A percentile compares a stretch with the other conserved stretches of the same genome.
phyloP scores from a whole-genome alignment of 495 filamentous ascomycete genomes.

The Neurospora sp. region DNA sequence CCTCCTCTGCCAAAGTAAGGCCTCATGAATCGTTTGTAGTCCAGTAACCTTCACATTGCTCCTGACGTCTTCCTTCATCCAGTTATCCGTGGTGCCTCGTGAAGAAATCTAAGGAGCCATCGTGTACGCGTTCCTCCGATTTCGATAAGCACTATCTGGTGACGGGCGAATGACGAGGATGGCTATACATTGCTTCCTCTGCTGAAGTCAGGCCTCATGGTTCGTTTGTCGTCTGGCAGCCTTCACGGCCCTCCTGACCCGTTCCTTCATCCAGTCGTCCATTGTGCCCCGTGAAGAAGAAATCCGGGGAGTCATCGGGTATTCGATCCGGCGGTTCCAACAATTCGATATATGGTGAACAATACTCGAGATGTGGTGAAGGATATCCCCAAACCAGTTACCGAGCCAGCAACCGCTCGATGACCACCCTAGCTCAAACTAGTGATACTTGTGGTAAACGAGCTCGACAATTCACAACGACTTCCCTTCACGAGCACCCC shows the following conservation, averaged over 20 bases:
- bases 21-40: not conserved
- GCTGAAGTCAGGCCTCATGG: too few species aligned
- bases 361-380: not conserved
- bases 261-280: too few species aligned
- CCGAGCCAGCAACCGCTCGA: not conserved
- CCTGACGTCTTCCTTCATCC: not conserved
- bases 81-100: not conserved
- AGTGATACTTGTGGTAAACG: not conserved
- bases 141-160: not conserved
- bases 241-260: too few species aligned
- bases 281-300: too few species aligned
- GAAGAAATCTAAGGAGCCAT: not conserved
- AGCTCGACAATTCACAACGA: not conserved
- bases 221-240: too few species aligned
- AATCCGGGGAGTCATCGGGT: too few species aligned
- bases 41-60: not conserved
- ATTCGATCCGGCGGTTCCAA: too few species aligned
- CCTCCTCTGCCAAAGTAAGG: fast-evolving
- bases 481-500: not conserved
- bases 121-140: not conserved
- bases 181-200: too few species aligned
- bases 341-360: too few species aligned
- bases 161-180: too few species aligned
- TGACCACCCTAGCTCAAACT: not conserved
- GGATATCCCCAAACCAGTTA: not conserved